Conservation (phyloP, 495 filamentous ascomycete species). For the Lentithecium fluviatile region DNA sequence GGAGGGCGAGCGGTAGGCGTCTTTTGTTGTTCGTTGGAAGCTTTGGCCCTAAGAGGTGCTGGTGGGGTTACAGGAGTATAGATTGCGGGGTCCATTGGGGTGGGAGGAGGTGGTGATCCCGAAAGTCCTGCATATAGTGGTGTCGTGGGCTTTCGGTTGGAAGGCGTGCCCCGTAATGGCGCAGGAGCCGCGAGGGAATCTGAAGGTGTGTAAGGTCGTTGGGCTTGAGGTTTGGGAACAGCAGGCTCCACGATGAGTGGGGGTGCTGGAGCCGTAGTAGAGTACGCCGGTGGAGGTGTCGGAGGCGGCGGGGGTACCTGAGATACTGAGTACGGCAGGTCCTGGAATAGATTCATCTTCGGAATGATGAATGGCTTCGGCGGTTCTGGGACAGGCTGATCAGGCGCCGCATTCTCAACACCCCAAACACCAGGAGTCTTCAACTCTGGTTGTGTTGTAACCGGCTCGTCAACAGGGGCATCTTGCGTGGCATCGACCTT, state of each 20-base stretch:
- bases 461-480: constrained; percentile 21
- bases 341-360: constrained; percentile 9
- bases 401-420: not conserved
- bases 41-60: not conserved
- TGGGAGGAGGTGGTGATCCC: not conserved
- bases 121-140: not conserved
- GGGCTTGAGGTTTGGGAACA: not conserved
- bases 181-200: no score
- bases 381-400: not conserved
- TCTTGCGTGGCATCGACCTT: constrained; percentile 19
- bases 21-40: constrained; percentile 5
- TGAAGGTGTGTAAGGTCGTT: no score
- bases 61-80: not conserved
- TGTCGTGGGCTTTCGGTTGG: no score
- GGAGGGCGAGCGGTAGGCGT: not conserved
- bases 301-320: constrained; percentile 5
- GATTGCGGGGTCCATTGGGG: not conserved
- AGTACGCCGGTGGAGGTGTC: constrained; percentile 12
- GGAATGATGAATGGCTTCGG: constrained; percentile 18
- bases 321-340: not conserved
- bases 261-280: not conserved
- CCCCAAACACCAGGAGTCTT: constrained; percentile 4
- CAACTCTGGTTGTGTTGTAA: constrained; percentile 4
- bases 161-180: no score
- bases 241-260: not conserved